Evolutionary conservation across 148 eudicot species (phyloP), one percentile per base, ranked within the genome.

Genomic region (Silene conica): DNA sequence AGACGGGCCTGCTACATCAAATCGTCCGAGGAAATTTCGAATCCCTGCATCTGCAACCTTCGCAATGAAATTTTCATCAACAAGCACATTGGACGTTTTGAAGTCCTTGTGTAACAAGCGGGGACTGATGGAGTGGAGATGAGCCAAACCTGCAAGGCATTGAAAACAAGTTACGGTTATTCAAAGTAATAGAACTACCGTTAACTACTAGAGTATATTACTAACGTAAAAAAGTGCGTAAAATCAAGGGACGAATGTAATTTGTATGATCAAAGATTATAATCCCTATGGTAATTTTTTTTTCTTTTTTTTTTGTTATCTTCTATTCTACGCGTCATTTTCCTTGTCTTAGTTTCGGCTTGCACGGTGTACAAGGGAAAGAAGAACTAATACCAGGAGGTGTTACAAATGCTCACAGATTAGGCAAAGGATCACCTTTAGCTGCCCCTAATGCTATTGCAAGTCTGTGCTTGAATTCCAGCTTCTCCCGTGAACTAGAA

Each of bases 341-440:
- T 16, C 52, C 2, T 28, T 14, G 50, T 46, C 63, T 59, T 34
- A 28, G 46, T 41, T 55, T 62, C 21, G 52, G 25, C 14, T 74
- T 63, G 66, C 21, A 56, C 45, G 75, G 71, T 82, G 73, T 76
- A 73, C 74, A 79, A 80, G 78, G 78, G 54, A 71, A 87, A 87
- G 87, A 88, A 80, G 80, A 88, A 86, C 85, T 76, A 85, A 91
- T 85, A 86, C 89, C 96, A 84, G 91, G 86, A 86, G 87, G 91
- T 50, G 92, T 87, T 87, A 89, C 83, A 87, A 91, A 89, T 88
- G 98, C 98, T 94, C 97, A 91, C 98, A 86, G 96, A 85, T 88
- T 93, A 88, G 89, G 91, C 96, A 89, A 87, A 89, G 77, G 97
- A 89, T 94, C 98, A 94, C 98, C 98, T 94, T 94, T 94, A 91